Evolutionary conservation across 2,329 filamentous ascomycete species (phyloP).

Genomic region (Pseudocercospora crystallina): DNA sequence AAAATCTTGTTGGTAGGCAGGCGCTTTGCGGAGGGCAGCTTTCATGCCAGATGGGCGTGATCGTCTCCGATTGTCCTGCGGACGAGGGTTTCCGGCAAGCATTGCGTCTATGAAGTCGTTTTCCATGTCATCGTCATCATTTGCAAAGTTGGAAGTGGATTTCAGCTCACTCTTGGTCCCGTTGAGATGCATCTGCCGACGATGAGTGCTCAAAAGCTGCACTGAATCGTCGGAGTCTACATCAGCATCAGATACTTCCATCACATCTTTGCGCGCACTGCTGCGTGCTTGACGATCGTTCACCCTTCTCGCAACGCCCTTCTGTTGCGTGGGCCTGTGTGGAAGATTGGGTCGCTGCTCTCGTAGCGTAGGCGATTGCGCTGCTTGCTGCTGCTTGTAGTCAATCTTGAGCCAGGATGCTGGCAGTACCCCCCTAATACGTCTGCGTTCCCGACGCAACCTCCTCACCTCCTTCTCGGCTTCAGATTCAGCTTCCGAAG

Average conservation of each 20-base stretch:
- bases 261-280: conserved; percentile 2
- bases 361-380: conserved; percentile 1
- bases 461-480: conserved; percentile 21
- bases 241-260: conserved; percentile 33
- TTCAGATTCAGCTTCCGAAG: conserved; percentile 21
- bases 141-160: conserved; percentile 9
- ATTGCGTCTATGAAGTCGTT: conserved; percentile 47
- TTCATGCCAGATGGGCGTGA: conserved; percentile 42
- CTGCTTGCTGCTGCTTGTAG: conserved; percentile 31
- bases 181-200: conserved; percentile 16
- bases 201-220: neutral
- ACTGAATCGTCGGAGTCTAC: conserved; percentile 17
- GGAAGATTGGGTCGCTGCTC: conserved; percentile 13
- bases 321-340: conserved; percentile 22
- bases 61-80: conserved; percentile 20
- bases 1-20: conserved; percentile 12
- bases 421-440: conserved; percentile 50
- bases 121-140: conserved; percentile 44
- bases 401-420: conserved; percentile 53
- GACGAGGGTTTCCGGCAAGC: conserved; percentile 29
- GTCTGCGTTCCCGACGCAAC: conserved; percentile 38
- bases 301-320: conserved; percentile 29
- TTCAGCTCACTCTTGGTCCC: conserved; percentile 6
- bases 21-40: conserved; percentile 31
- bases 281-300: conserved; percentile 2